Percentiles rank a stretch among this genome's conserved stretches.
These are phyloP conservation scores for Noccaea caerulescens DNA, from an alignment of 345 rosid species.

Conservation along the genomic window DNA sequence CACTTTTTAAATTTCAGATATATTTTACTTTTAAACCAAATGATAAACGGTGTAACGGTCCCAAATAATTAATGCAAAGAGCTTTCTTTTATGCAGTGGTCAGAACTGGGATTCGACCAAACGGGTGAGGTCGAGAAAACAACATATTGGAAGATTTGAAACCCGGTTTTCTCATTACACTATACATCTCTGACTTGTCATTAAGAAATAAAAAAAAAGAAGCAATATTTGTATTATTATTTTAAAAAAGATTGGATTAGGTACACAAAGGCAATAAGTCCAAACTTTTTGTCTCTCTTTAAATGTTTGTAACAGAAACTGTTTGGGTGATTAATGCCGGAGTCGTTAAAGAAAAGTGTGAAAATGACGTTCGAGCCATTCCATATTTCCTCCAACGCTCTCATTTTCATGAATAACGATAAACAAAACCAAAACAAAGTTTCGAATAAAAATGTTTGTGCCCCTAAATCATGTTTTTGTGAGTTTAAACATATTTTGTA, in stretches of 20 bases:
- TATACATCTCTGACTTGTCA: slow-evolving; percentile 16
- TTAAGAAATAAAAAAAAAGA: not conserved
- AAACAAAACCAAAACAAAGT: not conserved
- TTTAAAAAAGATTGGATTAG: slow-evolving; percentile 33
- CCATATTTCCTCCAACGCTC: not conserved
- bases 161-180: not conserved
- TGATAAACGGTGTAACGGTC: slow-evolving; percentile 26
- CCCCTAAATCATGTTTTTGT: too few species aligned
- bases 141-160: slow-evolving; percentile 2
- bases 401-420: slow-evolving; percentile 6
- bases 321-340: slow-evolving; percentile 31
- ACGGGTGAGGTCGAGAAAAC: slow-evolving; percentile 11
- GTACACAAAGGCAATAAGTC: slow-evolving; percentile 37
- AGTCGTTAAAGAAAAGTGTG: slow-evolving; percentile 35
- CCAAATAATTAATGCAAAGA: slow-evolving; percentile 24
- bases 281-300: slow-evolving; percentile 30
- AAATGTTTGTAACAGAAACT: slow-evolving; percentile 25
- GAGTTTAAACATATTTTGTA: too few species aligned
- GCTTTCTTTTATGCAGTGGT: slow-evolving; percentile 13
- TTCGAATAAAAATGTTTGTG: not conserved
- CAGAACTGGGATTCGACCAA: slow-evolving; percentile 33
- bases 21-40: not conserved
- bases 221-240: not conserved
- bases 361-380: slow-evolving; percentile 36
- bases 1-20: not conserved